Base-by-base conservation (phyloP, 352 stramenopile genomes). In the Globisporangium paddicum region DNA sequence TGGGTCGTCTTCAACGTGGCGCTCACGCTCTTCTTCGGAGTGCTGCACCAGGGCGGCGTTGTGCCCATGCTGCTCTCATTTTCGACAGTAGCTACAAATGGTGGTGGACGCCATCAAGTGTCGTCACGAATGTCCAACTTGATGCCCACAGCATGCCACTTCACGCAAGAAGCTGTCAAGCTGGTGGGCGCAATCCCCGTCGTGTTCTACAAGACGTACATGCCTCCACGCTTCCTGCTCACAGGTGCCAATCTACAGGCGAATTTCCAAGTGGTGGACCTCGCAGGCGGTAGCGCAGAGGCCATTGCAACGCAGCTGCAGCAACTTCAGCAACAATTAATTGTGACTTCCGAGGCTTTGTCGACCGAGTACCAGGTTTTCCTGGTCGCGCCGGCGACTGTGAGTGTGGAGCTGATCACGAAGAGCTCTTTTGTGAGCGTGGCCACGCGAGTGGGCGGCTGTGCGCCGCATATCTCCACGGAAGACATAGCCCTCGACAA, bases 141-240 rank as follows among this genome's bases (percentile, higher is more conserved):
- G 32, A 37, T 16, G 34, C 34, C 9, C 2, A 18, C 34, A 10
- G 16, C 5, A 11, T 40, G 34, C 10, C 34, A 40, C 10, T 40
- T 40, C 4, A 40, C 67, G 2, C 62, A 51, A 0, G 55, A 71
- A 11, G 62, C 58, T 0, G 19, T 14, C 0, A 9, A 16, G 23
- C 58, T 70, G 5, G 38, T 68, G 19, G 56, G 62, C 18, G 9
- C n/a, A 45, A 13, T 56, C 38, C 72, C 73, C 18, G 41, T 93
- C 11, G 53, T 93, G 13, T 90, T 90, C 63, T 81, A 72, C 52
- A 87, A 79, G 63, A 90, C 77, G 11, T 93, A 93, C 64, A 93
- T 93, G 81, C 83, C 83, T 1, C 83, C 83, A 25, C 83, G 83
- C 11, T 93, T 90, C 56, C 66, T 84, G n/a, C 68, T 89, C n/a